Conservation (phyloP, 495 filamentous ascomycete genomes). For the Cairneyella variabilis region DNA sequence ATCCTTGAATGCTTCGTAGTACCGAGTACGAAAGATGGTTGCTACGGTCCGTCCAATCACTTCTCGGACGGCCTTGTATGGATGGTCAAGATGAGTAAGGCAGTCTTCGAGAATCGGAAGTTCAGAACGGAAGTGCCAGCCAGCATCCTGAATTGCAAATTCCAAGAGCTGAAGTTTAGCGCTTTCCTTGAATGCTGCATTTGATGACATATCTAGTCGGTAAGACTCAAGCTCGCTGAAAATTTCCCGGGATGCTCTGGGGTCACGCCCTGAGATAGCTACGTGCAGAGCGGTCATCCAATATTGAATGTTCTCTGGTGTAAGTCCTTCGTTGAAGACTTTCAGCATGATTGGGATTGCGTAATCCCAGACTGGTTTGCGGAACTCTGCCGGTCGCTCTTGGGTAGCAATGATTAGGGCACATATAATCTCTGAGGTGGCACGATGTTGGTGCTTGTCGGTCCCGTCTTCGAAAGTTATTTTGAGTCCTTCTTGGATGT, state of each 20-base stretch:
- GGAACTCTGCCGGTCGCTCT: conserved; percentile 64
- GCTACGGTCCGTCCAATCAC: conserved; percentile 88
- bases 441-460: conserved; percentile 97
- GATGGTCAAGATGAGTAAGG: conserved; percentile 87
- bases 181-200: conserved; percentile 98
- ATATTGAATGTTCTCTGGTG: conserved; percentile 89
- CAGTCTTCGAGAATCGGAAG: conserved; percentile 88
- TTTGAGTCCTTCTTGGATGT: conserved; percentile 74
- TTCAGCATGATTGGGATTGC: conserved; percentile 83
- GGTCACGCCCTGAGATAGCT: conserved; percentile 73
- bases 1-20: conserved; percentile 87
- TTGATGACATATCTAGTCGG: conserved; percentile 87
- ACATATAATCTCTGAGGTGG: conserved; percentile 90
- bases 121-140: conserved; percentile 95
- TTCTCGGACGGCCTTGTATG: conserved; percentile 95
- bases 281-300: conserved; percentile 94
- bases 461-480: conserved; percentile 83
- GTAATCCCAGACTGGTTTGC: conserved; percentile 78
- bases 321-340: conserved; percentile 84
- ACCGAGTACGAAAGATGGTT: conserved; percentile 80
- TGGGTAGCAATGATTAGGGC: conserved; percentile 72
- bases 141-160: conserved; percentile 79
- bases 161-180: conserved; percentile 91
- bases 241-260: conserved; percentile 79
- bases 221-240: conserved; percentile 81